These are phyloP conservation scores for Salmacisia buchloeana DNA, from an alignment of 1,284 basidiomycete species.

Conservation along the genomic window DNA sequence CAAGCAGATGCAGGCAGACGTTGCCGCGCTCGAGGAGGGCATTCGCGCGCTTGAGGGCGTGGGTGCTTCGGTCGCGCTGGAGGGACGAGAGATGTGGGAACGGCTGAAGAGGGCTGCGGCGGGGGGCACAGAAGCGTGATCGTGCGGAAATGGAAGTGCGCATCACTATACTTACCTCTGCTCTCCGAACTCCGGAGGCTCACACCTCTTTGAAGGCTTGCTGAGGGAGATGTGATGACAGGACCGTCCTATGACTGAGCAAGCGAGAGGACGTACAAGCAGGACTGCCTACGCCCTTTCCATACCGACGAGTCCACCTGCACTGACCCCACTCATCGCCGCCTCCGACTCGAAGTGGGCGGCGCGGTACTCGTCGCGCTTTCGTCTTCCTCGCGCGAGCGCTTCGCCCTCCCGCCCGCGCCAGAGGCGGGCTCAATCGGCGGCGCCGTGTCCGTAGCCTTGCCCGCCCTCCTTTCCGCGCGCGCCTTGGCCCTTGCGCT, in stretches of 20 bases:
- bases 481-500: neutral
- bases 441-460: neutral
- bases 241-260: no score
- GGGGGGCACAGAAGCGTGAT: neutral
- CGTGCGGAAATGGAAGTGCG: neutral
- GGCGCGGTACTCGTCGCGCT: neutral
- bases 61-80: neutral
- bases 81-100: neutral
- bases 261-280: no score
- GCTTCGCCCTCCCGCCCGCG: neutral
- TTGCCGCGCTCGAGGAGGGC: neutral
- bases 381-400: neutral
- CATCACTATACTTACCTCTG: no score
- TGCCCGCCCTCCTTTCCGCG: conserved; percentile 9
- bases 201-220: neutral
- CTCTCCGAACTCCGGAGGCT: no score
- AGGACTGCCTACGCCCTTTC: no score
- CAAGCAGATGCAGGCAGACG: conserved; percentile 7
- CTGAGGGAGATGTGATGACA: neutral
- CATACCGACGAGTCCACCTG: no score
- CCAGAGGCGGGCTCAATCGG: neutral
- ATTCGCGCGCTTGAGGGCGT: neutral
- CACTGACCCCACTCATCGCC: neutral
- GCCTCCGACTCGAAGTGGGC: neutral
- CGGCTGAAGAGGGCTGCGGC: neutral